These are phyloP conservation scores for Globisporangium irregulare DNA, from an alignment of 352 stramenopile species.

Conservation along the genomic window DNA sequence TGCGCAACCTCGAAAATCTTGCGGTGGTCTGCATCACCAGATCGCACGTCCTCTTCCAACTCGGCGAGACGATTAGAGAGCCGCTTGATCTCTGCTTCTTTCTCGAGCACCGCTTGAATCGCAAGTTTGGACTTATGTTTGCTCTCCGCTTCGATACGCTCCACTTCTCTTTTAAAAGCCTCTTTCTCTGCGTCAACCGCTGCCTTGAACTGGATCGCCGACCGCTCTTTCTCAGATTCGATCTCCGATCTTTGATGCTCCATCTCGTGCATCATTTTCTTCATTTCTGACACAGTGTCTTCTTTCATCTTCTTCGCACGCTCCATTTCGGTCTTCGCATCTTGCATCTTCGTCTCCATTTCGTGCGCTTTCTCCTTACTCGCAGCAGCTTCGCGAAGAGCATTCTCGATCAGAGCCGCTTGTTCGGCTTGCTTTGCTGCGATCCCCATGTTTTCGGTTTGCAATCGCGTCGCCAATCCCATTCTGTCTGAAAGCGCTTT, in stretches of 20 bases:
- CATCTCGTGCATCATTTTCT: conserved; percentile 49
- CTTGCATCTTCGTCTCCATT: conserved; percentile 54
- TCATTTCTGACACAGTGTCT: conserved; percentile 34
- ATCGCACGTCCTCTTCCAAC: conserved; percentile 83
- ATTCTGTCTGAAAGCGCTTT: conserved; percentile 83
- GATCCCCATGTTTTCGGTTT: conserved; percentile 85
- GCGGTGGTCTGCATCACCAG: conserved; percentile 77
- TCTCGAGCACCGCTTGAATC: conserved; percentile 72
- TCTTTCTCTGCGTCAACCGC: conserved; percentile 41
- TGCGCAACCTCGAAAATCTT: conserved; percentile 88
- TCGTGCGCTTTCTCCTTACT: conserved; percentile 40
- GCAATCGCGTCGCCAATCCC: conserved; percentile 71
- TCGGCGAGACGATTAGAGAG: conserved; percentile 54
- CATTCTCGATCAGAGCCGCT: conserved; percentile 66
- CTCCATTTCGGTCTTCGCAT: conserved; percentile 49
- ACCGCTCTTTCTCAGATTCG: conserved; percentile 9
- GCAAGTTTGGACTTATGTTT: conserved; percentile 88
- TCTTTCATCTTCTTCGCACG: conserved; percentile 54
- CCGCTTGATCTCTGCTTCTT: conserved; percentile 68
- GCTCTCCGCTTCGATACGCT: conserved; percentile 69
- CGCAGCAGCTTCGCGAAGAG: conserved; percentile 49
- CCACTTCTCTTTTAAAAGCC: conserved; percentile 47
- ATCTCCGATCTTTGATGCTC: conserved; percentile 20
- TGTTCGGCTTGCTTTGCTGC: conserved; percentile 79
- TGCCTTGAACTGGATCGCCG: conserved; percentile 19